Conservation (phyloP, 2,329 filamentous ascomycete species). For the Blumeriella jaapii region DNA sequence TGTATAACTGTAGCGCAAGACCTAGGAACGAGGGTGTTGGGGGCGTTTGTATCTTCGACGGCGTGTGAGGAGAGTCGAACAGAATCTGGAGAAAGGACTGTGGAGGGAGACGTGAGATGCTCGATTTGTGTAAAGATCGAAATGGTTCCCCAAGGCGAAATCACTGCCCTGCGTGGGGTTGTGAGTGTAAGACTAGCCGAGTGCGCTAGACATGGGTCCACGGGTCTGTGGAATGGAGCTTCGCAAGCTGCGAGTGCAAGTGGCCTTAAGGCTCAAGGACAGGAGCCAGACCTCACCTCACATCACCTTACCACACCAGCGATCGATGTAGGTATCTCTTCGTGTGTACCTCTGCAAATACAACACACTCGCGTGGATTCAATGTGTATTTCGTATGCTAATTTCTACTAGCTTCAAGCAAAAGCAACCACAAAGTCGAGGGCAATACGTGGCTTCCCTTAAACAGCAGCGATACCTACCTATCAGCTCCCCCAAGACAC, state of each 20-base stretch:
- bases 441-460: slow-evolving; percentile 13
- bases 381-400: slow-evolving; percentile 1
- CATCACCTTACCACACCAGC: not conserved
- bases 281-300: slow-evolving; percentile 8
- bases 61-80: not conserved
- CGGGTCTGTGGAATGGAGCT: too few species aligned
- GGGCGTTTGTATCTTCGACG: slow-evolving; percentile 2
- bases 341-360: not conserved
- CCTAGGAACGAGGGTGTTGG: slow-evolving; percentile 1
- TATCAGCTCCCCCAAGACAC: not conserved
- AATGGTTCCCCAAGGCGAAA: slow-evolving; percentile 15
- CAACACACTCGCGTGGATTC: not conserved
- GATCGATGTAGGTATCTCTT: slow-evolving; percentile 8
- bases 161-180: too few species aligned
- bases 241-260: too few species aligned
- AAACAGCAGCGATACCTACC: not conserved
- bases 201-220: slow-evolving; percentile 8
- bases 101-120: slow-evolving; percentile 11
- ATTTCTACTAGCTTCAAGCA: slow-evolving; percentile 9
- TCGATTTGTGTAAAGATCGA: slow-evolving; percentile 10
- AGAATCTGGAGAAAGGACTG: slow-evolving; percentile 23
- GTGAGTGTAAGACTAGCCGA: slow-evolving; percentile 22
- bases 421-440: slow-evolving; percentile 1
- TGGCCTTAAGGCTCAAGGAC: slow-evolving; percentile 1
- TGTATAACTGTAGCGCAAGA: not conserved